Conservation (phyloP, 129 eudicot genomes). For the Flaveria robusta region DNA sequence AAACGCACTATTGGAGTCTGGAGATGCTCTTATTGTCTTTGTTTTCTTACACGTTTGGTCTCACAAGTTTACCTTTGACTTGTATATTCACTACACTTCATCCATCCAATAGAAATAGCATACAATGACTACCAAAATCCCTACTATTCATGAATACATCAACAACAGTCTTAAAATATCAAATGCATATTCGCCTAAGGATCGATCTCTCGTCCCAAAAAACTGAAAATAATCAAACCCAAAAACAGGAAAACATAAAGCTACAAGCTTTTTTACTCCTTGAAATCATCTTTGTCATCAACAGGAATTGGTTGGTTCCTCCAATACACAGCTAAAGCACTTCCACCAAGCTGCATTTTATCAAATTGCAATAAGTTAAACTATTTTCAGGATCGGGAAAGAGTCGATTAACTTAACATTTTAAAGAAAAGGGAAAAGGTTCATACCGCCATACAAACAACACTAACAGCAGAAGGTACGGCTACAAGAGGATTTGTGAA, state of each 20-base stretch:
- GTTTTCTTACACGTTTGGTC: too few species aligned
- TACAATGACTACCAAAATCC: conserved; percentile 39
- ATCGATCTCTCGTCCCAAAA: neutral
- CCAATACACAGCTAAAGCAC: conserved; percentile 96
- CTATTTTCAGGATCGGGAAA: neutral
- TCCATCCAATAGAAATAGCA: conserved; percentile 16
- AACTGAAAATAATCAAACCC: conserved; percentile 20
- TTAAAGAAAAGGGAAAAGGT: conserved; percentile 1
- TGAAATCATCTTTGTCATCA: conserved; percentile 97
- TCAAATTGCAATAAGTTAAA: neutral
- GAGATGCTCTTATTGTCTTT: too few species aligned
- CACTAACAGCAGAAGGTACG: conserved; percentile 98
- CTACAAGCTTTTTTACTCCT: conserved; percentile 58
- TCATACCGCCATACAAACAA: conserved; percentile 99
- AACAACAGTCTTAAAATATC: conserved; percentile 16
- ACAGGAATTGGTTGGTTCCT: conserved; percentile 86
- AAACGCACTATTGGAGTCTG: too few species aligned
- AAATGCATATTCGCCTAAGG: conserved; percentile 11
- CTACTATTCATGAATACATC: conserved; percentile 26
- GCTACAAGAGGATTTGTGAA: conserved; percentile 98
- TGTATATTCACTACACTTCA: neutral
- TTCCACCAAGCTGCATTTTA: conserved; percentile 86
- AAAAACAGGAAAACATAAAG: conserved; percentile 22
- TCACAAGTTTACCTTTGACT: too few species aligned
- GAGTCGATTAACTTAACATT: neutral